Base-by-base conservation (phyloP, 2,329 filamentous ascomycete genomes). In the Fusarium vanettenii region DNA sequence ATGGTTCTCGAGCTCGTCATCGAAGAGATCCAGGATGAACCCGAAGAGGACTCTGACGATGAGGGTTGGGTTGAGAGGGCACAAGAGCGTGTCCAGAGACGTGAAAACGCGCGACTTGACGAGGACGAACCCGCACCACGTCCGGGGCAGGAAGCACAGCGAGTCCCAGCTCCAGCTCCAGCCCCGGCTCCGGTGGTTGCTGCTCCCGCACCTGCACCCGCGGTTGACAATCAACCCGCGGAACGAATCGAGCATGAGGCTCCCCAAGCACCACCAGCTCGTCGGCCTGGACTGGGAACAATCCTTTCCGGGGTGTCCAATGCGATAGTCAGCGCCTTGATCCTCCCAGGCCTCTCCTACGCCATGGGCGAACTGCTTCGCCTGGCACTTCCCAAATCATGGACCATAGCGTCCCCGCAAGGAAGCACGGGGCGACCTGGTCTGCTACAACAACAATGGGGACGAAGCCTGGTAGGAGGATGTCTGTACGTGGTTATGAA, bases 401-500 rank as follows among this genome's bases (percentile, higher is more conserved):
- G 93, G 91, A 91, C 92, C 11, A 84, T 85, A 0, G 83, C 86
- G 2, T 66, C 72, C 33, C 67, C 73, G 4, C 67, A 74, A 11
- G 75, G 73, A 4, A 56, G 70, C 18, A 73, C 73, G 13, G 71
- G 86, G 39, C 86, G 89, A 4, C 89, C 90, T 0, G 92, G 93
- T 0, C 86, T 98, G 29, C 82, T 99, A 35, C 94, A 97, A 79
- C 90, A 93, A 76, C 91, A 92, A 68, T 98, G 97, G 95, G 97
- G 95, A 1, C 89, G 97, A 66, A 98, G 94, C 79, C 86, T 99
- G 4, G 89, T 97, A 1, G 97, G 97, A 2, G 97, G 97, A 0
- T 97, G 94, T 80, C 84, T 97, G 22, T 98, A 96, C 78, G 92
- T 98, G 18, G 92, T 98, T 11, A 82, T 98, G 62, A 97, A 96